Conservation (phyloP, 371 early-diverging fungal species). For the Mucor racemosus region DNA sequence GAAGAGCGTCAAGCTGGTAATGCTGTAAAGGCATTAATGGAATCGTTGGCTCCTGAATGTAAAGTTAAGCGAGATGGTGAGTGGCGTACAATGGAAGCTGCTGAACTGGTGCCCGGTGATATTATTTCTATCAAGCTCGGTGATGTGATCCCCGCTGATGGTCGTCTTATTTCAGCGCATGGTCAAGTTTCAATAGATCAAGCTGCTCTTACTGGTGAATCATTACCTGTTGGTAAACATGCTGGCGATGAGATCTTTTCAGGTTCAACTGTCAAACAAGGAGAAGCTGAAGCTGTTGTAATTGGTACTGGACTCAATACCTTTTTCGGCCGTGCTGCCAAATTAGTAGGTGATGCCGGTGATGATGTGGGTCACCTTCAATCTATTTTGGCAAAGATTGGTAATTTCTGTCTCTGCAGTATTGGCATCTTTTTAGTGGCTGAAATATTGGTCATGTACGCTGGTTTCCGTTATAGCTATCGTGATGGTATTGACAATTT, state of each 20-base stretch:
- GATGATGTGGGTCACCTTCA: conserved; percentile 86
- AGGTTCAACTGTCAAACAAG: conserved; percentile 83
- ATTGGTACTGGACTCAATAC: conserved; percentile 81
- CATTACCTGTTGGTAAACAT: conserved; percentile 67
- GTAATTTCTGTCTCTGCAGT: conserved; percentile 76
- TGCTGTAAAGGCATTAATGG: conserved; percentile 72
- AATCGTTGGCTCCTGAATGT: conserved; percentile 69
- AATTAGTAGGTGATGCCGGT: conserved; percentile 71
- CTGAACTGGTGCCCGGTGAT: conserved; percentile 70
- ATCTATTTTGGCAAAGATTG: conserved; percentile 81
- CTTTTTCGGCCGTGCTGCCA: conserved; percentile 84
- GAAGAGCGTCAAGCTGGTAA: conserved; percentile 77
- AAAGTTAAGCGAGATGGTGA: conserved; percentile 60
- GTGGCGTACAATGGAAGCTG: conserved; percentile 50
- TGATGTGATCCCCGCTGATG: conserved; percentile 77
- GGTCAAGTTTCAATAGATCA: conserved; percentile 68
- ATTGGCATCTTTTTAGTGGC: conserved; percentile 71
- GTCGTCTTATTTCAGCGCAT: conserved; percentile 43
- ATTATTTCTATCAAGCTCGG: conserved; percentile 70
- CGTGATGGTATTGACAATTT: conserved; percentile 67
- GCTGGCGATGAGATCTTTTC: conserved; percentile 69
- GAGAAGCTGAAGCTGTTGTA: conserved; percentile 82
- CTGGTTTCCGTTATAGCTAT: conserved; percentile 68
- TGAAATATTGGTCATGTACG: conserved; percentile 78
- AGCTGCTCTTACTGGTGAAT: conserved; percentile 81